Evolutionary conservation across 169 alveolate genomes (phyloP), one percentile per base, ranked within the genome.

Genomic region (Eimeria sp.): DNA sequence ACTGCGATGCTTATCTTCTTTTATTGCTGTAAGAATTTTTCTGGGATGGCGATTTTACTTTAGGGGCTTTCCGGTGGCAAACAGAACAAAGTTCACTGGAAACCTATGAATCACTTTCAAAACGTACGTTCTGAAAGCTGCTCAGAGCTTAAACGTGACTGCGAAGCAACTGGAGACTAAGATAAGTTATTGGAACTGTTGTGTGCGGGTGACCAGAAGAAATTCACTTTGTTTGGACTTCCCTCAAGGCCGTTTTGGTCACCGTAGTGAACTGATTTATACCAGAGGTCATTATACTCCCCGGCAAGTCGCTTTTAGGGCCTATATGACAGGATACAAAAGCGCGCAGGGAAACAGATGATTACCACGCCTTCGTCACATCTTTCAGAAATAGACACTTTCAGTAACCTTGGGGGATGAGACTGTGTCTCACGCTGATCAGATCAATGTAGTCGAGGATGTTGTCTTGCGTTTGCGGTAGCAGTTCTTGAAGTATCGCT

Each of bases 251-350:
- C 40, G 27, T 30, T 72, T n/a, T 5, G 49, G 78, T 47, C 78
- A 67, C 49, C 4, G 30, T 6, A 67, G 49, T 27, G 30, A 67
- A 3, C 4, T 34, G 27, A 14, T 34, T 40, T 72, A 3, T 13
- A 72, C 57, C 0, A 72, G 57, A 0, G n/a, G 89, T 67, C n/a
- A 7, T 30, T 58, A 83, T 3, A 83, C 91, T 10, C 91, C 91
- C 6, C 91, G 91, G 47, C 91, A 83, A 27, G 91, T 83, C 11
- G 91, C 51, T 54, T 83, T 83, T 43, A 83, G 34, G 49, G 75
- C 91, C 91, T 83, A 54, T 20, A 57, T 4, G 54, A 18, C 30
- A 30, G 22, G 67, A 83, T 13, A 83, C 30, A 51, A 51, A 47
- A 49, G 25, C 20, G n/a, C 20, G 40, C 49, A 1, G 54, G 40